A percentile compares a stretch with the other conserved stretches of the same genome.
Conservation (phyloP, 2,329 filamentous ascomycete species). For the Scytalidium lignicola region DNA sequence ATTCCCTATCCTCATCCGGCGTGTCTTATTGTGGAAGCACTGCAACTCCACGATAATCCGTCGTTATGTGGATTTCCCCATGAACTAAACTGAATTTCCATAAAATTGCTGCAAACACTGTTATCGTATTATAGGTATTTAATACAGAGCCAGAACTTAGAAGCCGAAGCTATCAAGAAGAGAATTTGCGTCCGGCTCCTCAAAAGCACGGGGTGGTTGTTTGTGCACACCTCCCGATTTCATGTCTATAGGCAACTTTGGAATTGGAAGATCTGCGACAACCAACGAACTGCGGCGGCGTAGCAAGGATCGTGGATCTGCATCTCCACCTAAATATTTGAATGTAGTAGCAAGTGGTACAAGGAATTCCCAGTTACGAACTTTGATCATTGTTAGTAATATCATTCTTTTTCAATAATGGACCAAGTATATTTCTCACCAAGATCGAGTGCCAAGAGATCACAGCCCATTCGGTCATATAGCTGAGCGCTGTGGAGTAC, state of each 20-base stretch:
- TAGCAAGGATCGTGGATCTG: conserved; percentile 51
- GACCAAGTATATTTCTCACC: conserved; percentile 44
- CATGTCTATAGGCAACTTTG: conserved; percentile 36
- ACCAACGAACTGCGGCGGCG: conserved; percentile 71
- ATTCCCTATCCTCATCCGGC: no score
- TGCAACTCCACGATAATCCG: no score
- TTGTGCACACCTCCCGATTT: conserved; percentile 41
- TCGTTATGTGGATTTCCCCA: no score
- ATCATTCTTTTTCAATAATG: not conserved
- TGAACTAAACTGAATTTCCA: no score
- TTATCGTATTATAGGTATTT: no score
- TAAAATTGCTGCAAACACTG: no score
- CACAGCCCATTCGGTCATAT: conserved; percentile 90
- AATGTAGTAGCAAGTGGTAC: conserved; percentile 39
- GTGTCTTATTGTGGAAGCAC: no score
- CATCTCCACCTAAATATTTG: conserved; percentile 32
- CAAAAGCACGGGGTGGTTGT: conserved; percentile 70
- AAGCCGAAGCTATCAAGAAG: conserved; percentile 93
- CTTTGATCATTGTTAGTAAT: conserved; percentile 32
- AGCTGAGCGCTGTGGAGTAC: conserved; percentile 78
- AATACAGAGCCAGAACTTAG: conserved; percentile 33
- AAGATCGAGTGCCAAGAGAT: conserved; percentile 79
- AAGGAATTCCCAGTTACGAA: conserved; percentile 78
- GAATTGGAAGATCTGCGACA: conserved; percentile 64
- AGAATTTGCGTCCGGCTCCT: conserved; percentile 87